Percentiles rank a stretch among this genome's conserved stretches.
Conservation (phyloP, 2,329 filamentous ascomycete species). For the Mycosphaerella sp. region DNA sequence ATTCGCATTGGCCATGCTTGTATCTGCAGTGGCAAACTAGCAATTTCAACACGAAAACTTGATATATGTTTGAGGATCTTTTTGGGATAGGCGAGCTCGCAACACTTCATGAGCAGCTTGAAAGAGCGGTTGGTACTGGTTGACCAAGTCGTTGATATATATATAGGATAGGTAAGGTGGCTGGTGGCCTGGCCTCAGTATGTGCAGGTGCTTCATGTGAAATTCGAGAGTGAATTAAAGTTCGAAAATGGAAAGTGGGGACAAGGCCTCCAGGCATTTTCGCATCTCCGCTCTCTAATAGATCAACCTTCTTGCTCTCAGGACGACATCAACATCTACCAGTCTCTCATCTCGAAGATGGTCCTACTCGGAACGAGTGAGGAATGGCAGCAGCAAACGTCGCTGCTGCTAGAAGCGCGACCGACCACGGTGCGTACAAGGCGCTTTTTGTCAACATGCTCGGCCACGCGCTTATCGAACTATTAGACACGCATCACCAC, state of each 20-base stretch:
- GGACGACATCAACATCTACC: not conserved
- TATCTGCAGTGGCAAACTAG: not conserved
- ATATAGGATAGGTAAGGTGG: too few species aligned
- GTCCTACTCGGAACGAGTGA: slow-evolving; percentile 74
- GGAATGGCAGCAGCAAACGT: slow-evolving; percentile 85
- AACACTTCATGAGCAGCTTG: too few species aligned
- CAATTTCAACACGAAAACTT: not conserved
- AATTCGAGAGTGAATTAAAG: not conserved
- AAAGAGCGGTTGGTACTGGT: too few species aligned
- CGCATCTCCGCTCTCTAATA: not conserved
- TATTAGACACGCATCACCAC: slow-evolving; percentile 80
- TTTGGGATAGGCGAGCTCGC: too few species aligned
- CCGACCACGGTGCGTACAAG: slow-evolving; percentile 65
- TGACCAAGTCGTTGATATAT: too few species aligned
- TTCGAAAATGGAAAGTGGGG: slow-evolving; percentile 3
- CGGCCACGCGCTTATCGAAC: slow-evolving; percentile 5
- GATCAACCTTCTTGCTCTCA: not conserved
- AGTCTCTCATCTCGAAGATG: slow-evolving; percentile 48
- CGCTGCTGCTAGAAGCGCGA: slow-evolving; percentile 75
- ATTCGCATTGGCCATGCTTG: slow-evolving; percentile 2
- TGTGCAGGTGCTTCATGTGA: too few species aligned
- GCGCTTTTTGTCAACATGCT: not conserved
- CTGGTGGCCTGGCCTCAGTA: too few species aligned
- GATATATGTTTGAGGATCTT: too few species aligned
- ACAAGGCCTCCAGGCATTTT: not conserved